Evolutionary conservation across 1,284 basidiomycete genomes (phyloP), one percentile per base, ranked within the genome.

Genomic region (Malassezia pachydermatis): DNA sequence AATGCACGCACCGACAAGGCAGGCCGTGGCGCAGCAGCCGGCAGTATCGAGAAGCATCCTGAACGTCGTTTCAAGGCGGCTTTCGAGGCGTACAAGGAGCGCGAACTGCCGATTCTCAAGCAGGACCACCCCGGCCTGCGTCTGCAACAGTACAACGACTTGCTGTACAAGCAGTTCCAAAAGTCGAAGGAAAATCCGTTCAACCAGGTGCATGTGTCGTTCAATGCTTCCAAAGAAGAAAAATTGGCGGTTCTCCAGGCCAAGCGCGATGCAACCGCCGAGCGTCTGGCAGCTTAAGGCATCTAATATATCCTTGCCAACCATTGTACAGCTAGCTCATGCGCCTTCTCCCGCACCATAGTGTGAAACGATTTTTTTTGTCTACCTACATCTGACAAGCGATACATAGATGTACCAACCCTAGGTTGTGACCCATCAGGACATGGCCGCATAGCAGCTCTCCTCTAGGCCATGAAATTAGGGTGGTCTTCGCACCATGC

Each of bases 1-100:
- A 92, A 81, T 43, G 85, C 86, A 7, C 88, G 86, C 77, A 83
- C 81, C 76, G 89, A 95, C 73, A 94, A 90, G 74, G 86, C 87
- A 0, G 84, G 84, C 53, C 54, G 57, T 13, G 73, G 68, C 6
- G 48, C 62, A 2, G 65, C 67, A 27, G 90, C 89, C 5, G 86
- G 84, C 29, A 78, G 80, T 35, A 80, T 95, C 48, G 90, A 98
- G 76, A 79, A 79, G 42, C 90, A 98, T 78, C 90, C 90, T 41
- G 90, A 98, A 80, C 85, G 88, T 60, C 49, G 81, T 74, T 51
- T 48, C 59, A 58, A 53, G 48, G 88, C 83, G 32, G 86, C 88
- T 5, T 89, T 86, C 60, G 88, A 90, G 67, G 88, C 87, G 4
- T 96, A 90, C 74, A 81, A 86, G 67, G 89, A 95, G 60, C 78